Percentiles rank a stretch among this genome's conserved stretches.
Evolutionary conservation across 352 stramenopile species (phyloP).

Genomic region (Globisporangium ultimum): DNA sequence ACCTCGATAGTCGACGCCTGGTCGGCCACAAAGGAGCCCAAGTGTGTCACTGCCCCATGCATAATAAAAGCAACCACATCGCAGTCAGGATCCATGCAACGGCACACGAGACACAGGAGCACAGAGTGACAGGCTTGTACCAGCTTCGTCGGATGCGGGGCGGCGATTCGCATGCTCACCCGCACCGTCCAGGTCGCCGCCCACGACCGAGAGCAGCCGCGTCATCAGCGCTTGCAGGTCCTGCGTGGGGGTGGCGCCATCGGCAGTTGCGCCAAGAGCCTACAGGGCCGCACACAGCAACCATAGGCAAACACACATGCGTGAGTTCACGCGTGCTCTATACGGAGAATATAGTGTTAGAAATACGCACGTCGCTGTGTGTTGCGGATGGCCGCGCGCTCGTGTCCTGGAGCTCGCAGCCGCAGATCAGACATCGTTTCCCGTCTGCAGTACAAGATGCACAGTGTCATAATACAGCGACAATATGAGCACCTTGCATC

Average conservation of each 20-base stretch:
- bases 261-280: neutral
- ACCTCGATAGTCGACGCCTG: slow-evolving; percentile 75
- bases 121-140: neutral
- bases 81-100: neutral
- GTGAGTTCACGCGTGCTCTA: no score
- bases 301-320: neutral
- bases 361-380: no score
- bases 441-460: slow-evolving; percentile 26
- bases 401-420: slow-evolving; percentile 45
- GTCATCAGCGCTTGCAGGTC: slow-evolving; percentile 45
- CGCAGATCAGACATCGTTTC: slow-evolving; percentile 63
- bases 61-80: slow-evolving; percentile 2
- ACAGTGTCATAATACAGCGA: neutral
- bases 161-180: slow-evolving; percentile 24
- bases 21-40: slow-evolving; percentile 65
- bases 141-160: slow-evolving; percentile 49
- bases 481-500: neutral
- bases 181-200: slow-evolving; percentile 26
- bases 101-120: no score
- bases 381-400: neutral
- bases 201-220: slow-evolving; percentile 31
- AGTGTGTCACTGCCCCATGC: slow-evolving; percentile 31
- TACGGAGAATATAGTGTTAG: neutral
- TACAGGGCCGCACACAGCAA: neutral
- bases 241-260: slow-evolving; percentile 16